Base-by-base conservation (phyloP, 768 basidiomycete species). In the Mycena metata region DNA sequence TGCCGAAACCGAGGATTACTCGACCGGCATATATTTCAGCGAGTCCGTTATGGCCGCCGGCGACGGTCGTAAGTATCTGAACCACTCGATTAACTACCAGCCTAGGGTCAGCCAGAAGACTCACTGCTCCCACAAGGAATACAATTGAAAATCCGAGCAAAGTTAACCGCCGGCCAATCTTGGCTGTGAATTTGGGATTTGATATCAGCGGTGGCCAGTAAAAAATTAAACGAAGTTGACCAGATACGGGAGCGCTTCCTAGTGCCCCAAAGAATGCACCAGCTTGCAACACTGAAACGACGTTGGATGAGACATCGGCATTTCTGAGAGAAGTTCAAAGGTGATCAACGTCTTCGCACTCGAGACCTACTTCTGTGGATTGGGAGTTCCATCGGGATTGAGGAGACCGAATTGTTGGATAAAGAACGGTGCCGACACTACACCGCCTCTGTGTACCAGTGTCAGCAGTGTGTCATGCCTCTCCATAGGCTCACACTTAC, bases 251-350 rank as follows among this genome's bases (percentile, higher is more conserved):
- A 1, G 91, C 91, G 70, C 89, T 90, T 12, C 86, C 85, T 8
- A 96, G 76, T 16, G 94, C 93, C 64, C 95, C 95, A 74, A 96
- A 96, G 85, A 96, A 95, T 0, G 93, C 93, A 13, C 94, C 94
- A 5, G 90, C 93, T 76, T 96, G 95, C 12, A 96, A 84, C 5
- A 96, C 92, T 4, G 95, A 93, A 19, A 96, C 95, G 47, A 96
- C 90, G 70, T 93, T 94, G 47, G 91, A 91, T 0, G 90, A 90
- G n/a, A 95, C 82, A 5, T 83, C 80, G 63, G 91, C 85, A 24
- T 73, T 72, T 60, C 77, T 78, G 55, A 69, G 70, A 24, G n/a
- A 54, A 13, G 45, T 49, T 15, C 30, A 15, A 16, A 13, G 35
- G 26, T n/a, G 12, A 41, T 15, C 10, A 19, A 7, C 5, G 12